Conservation (phyloP, 2,329 filamentous ascomycete genomes). For the Chaetomium globosum region DNA sequence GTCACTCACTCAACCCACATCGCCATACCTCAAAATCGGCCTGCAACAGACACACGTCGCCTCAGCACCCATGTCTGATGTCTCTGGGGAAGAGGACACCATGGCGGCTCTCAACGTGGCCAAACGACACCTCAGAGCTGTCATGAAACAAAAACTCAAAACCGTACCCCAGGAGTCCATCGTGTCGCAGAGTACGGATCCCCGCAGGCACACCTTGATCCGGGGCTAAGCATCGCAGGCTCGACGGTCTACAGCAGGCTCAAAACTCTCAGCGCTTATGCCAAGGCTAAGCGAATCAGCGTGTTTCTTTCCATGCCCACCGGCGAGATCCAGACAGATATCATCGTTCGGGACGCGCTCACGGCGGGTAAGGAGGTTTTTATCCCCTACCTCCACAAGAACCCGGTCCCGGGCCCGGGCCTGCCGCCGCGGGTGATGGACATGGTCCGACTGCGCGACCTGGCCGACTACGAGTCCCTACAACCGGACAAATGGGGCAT, state of each 20-base stretch:
- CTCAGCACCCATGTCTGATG: constrained; percentile 20
- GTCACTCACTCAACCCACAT: constrained; percentile 1
- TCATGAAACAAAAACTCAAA: constrained; percentile 69
- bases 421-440: constrained; percentile 79
- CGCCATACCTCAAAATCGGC: background rate
- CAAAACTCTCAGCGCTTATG: constrained; percentile 71
- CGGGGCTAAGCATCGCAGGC: constrained; percentile 54
- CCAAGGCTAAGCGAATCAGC: constrained; percentile 72
- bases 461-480: constrained; percentile 77
- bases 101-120: constrained; percentile 65
- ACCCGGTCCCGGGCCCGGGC: constrained; percentile 48
- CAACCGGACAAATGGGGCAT: constrained; percentile 88
- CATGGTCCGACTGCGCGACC: constrained; percentile 78
- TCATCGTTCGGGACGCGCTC: constrained; percentile 81
- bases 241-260: constrained; percentile 65
- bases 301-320: constrained; percentile 92
- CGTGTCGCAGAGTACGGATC: constrained; percentile 68
- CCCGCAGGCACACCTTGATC: background rate
- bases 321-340: constrained; percentile 81
- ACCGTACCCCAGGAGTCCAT: constrained; percentile 64
- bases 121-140: constrained; percentile 74
- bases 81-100: constrained; percentile 30
- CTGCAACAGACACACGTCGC: background rate
- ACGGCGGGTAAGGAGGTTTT: constrained; percentile 79
- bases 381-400: constrained; percentile 82